Base-by-base conservation (phyloP, 305 asterid species). In the Fraxinus sp. region DNA sequence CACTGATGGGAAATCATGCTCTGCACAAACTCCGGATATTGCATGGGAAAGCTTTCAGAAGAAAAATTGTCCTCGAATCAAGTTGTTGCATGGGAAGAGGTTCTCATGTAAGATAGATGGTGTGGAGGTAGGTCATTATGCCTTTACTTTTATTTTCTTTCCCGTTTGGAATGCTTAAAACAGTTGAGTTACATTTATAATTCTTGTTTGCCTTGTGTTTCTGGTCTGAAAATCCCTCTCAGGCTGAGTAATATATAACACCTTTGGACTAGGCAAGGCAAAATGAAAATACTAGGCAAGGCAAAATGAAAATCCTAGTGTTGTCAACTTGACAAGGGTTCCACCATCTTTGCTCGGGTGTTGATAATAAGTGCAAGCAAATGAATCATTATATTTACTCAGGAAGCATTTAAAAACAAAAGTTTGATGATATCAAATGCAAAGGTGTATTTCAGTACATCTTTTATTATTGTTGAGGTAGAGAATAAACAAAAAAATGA, bases 21-120 rank as follows among this genome's bases (percentile, higher is more conserved):
- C 94, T 80, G 97, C 98, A 78, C 93, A 90, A 88, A 96, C 99
- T 75, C 98, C 99, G 62, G 97, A 90, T 87, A 93, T 93, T 75
- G 98, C 92, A 59, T 92, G 97, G 94, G 96, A 90, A 72, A 84
- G 87, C 84, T 92, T 94, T 89, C 98, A 96, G 92, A 95, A 92
- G 91, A 94, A 90, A 87, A 87, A 90, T 76, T 83, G 90, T 84
- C 85, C 93, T 66, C 92, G 81, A 26, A 80, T 85, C 64, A 96
- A 94, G 89, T 79, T 88, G 86, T 89, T 88, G 91, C 93, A 83
- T 55, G 97, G 97, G 78, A 96, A 92, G 92, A 92, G 97, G 86
- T 91, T 89, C 90, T 90, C 97, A 8, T 88, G 95, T 89, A 96
- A 93, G 90, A 92, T 91, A 84, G 96, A 93, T 85, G 98, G 97